Evolutionary conservation across 176 grass and related monocot genomes (phyloP).

Genomic region (Eleusine indica): DNA sequence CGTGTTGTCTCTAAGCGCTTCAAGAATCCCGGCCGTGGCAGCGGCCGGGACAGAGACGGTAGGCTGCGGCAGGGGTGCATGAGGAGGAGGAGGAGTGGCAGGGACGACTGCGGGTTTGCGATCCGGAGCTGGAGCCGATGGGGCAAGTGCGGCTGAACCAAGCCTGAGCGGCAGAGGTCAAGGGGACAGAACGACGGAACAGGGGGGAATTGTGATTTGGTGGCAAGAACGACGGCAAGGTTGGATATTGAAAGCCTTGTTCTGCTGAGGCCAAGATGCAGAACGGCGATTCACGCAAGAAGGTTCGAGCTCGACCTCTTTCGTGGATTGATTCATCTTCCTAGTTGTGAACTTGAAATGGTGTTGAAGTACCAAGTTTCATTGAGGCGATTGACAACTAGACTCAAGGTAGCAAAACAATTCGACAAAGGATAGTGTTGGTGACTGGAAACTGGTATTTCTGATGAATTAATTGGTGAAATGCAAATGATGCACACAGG

Average conservation of each 20-base stretch:
- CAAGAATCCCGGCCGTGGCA: constrained; percentile 34
- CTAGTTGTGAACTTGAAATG: not conserved
- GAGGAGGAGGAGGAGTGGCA: constrained; percentile 26
- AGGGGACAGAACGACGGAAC: not conserved
- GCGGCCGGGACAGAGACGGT: constrained; percentile 17
- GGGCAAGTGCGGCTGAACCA: constrained; percentile 51
- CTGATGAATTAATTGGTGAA: not conserved
- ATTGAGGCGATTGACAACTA: not conserved
- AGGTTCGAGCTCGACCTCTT: constrained; percentile 27
- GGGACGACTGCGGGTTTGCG: constrained; percentile 34
- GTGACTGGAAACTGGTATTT: not conserved
- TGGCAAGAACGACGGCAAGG: not conserved
- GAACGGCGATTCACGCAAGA: constrained; percentile 31
- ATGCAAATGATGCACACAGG: not conserved
- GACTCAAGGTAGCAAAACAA: not conserved
- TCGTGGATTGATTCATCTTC: constrained; percentile 22
- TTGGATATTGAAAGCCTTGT: constrained; percentile 16
- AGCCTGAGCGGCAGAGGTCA: constrained; percentile 12
- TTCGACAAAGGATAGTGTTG: not conserved
- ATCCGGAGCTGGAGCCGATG: constrained; percentile 48
- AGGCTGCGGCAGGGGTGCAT: constrained; percentile 27
- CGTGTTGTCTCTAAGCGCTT: not conserved
- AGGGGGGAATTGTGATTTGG: not conserved
- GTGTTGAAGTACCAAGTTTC: not conserved
- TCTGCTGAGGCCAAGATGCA: constrained; percentile 34